Evolutionary conservation across 2,329 filamentous ascomycete species (phyloP).

Genomic region (Trichoderma breve): DNA sequence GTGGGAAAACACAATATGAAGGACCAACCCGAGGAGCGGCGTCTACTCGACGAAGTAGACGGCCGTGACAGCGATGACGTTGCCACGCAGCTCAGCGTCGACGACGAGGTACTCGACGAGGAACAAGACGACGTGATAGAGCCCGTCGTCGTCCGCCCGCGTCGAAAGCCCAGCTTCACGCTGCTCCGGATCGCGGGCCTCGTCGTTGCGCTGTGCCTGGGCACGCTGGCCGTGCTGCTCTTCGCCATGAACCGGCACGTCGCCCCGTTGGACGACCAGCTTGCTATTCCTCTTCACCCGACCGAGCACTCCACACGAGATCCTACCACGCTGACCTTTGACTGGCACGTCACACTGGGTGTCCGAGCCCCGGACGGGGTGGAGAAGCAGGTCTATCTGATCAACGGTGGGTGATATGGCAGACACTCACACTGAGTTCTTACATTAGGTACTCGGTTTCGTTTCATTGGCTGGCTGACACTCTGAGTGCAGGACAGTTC

Average conservation of each 20-base stretch:
- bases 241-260: not conserved
- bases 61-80: not conserved
- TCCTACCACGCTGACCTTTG: conserved; percentile 22
- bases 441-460: not conserved
- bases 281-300: conserved; percentile 24
- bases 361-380: conserved; percentile 26
- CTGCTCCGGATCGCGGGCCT: conserved; percentile 5
- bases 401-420: conserved; percentile 25
- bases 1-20: not conserved
- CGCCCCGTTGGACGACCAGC: conserved; percentile 17
- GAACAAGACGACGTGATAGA: not conserved
- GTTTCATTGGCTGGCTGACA: not conserved
- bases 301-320: conserved; percentile 19
- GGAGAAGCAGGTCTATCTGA: conserved; percentile 28
- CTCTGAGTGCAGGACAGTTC: conserved; percentile 48
- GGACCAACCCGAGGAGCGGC: not conserved
- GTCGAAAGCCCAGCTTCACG: not conserved
- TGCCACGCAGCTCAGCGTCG: conserved; percentile 1
- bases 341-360: conserved; percentile 26
- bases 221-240: not conserved
- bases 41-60: conserved; percentile 13
- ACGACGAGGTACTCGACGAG: not conserved
- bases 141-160: not conserved
- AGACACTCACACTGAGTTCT: not conserved
- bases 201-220: conserved; percentile 4